Base-by-base conservation (phyloP, 2,329 filamentous ascomycete genomes). In the Colletotrichum falcatum region DNA sequence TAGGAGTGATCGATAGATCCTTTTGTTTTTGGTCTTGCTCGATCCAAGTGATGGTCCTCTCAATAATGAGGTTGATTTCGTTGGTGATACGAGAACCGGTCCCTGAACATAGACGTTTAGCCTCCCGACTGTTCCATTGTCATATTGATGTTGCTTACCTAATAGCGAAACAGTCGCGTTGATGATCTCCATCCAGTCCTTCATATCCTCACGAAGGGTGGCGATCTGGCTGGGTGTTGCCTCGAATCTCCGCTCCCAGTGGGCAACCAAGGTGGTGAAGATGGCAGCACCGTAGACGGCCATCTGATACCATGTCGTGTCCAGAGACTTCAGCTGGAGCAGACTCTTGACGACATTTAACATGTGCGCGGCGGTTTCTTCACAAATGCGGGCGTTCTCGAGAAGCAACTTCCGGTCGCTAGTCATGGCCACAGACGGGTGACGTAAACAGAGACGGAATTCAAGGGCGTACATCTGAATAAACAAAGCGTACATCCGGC, bases 231-330 rank as follows among this genome's bases (percentile, higher is more conserved):
- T 83, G 0, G 84, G 80, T 0, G 87, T 89, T 14, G 89, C 87
- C 12, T 87, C 84, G 59, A 88, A 87, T 37, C 91, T 85, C 58
- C 90, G 87, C 76, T 94, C 88, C 83, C 89, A 93, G 65, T 90
- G 87, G 1, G 89, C 88, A 56, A 92, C 93, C 0, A 95, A 81
- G 18, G 88, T 90, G 0, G 91, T 92, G 74, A 94, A 93, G 66
- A 93, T 90, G 33, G 91, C 91, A 53, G 91, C 89, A 16, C 93
- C 85, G 76, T 93, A 94, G 7, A 93, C 87, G 0, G 92, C 90
- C 59, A 89, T 86, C 58, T 91, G 91, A 75, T 93, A 92, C 92
- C 92, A 95, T 1, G 92, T 94, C 1, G 91, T 93, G 76, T 95
- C 93, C 5, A 95, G 81, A 54, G 89, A 90, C 76, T 91, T 92